Conservation (phyloP, 2,329 filamentous ascomycete genomes). For the Fusarium setosum region DNA sequence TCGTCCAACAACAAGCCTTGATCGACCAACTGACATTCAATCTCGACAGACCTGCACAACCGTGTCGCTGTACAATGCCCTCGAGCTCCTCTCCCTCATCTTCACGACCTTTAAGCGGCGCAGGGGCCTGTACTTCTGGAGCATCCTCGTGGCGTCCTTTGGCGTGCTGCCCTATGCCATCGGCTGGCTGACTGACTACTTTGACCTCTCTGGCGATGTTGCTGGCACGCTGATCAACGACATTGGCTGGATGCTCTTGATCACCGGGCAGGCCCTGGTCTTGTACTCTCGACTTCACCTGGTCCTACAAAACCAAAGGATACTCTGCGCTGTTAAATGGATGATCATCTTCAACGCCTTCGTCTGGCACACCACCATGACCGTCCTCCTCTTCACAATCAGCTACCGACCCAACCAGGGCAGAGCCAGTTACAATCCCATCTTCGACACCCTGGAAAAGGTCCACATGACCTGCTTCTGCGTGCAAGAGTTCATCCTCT, state of each 20-base stretch:
- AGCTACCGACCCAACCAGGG: not conserved
- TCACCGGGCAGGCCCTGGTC: constrained; percentile 32
- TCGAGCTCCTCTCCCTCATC: constrained; percentile 29
- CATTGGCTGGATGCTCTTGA: constrained; percentile 32
- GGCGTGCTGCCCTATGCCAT: constrained; percentile 25
- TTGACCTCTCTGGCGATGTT: constrained; percentile 17
- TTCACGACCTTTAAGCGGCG: constrained; percentile 28
- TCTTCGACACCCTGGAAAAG: constrained; percentile 19
- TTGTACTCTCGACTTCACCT: constrained; percentile 32
- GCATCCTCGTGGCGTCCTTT: constrained; percentile 19
- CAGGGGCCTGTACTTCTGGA: constrained; percentile 31
- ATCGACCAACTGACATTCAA: not conserved
- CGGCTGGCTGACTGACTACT: constrained; percentile 27
- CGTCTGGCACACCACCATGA: constrained; percentile 28
- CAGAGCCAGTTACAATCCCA: constrained; percentile 3
- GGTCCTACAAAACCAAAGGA: constrained; percentile 7
- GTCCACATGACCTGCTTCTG: constrained; percentile 27
- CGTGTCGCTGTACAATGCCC: constrained; percentile 28
- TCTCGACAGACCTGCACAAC: constrained; percentile 19
- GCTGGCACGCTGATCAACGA: constrained; percentile 16
- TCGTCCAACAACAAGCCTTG: no score
- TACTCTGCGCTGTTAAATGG: constrained; percentile 18
- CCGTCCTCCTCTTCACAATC: constrained; percentile 20
- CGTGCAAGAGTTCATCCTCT: constrained; percentile 28
- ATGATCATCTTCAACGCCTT: constrained; percentile 27